Evolutionary conservation across 352 stramenopile species (phyloP).

Genomic region (Phytophthora parvispora): DNA sequence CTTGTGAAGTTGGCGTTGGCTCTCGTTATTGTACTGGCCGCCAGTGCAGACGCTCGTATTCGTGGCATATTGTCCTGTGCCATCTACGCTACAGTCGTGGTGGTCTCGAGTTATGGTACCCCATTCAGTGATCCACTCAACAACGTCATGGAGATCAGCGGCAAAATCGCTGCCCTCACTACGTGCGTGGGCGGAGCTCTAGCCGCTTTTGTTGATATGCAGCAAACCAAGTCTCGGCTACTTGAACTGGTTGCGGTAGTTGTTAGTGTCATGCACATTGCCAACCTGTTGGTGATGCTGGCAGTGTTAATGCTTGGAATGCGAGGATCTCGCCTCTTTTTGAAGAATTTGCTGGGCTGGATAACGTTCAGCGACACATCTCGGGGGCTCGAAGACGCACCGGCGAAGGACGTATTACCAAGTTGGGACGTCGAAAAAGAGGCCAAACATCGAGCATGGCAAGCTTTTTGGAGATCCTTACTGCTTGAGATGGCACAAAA

Average conservation of each 20-base stretch:
- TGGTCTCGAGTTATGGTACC: neutral
- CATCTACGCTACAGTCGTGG: neutral
- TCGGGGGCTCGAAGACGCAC: neutral
- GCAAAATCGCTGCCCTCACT: neutral
- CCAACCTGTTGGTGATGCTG: neutral
- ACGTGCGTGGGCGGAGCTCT: neutral
- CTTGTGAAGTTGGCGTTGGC: neutral
- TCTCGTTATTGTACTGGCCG: neutral
- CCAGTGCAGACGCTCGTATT: neutral
- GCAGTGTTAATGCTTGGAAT: neutral
- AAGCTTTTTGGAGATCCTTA: neutral
- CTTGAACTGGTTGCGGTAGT: neutral
- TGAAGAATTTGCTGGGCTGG: neutral
- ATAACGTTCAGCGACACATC: neutral
- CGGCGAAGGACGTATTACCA: neutral
- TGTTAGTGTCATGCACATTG: neutral
- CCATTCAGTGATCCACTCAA: neutral
- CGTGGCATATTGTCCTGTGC: neutral
- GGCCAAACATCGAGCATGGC: neutral
- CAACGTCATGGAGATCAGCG: neutral
- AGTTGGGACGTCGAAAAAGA: neutral
- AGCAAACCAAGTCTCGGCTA: neutral
- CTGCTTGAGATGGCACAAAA: neutral
- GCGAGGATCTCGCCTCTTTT: neutral
- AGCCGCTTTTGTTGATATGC: neutral